Evolutionary conservation across 1,284 basidiomycete genomes (phyloP).

Genomic region (Rhodotorula sp.): DNA sequence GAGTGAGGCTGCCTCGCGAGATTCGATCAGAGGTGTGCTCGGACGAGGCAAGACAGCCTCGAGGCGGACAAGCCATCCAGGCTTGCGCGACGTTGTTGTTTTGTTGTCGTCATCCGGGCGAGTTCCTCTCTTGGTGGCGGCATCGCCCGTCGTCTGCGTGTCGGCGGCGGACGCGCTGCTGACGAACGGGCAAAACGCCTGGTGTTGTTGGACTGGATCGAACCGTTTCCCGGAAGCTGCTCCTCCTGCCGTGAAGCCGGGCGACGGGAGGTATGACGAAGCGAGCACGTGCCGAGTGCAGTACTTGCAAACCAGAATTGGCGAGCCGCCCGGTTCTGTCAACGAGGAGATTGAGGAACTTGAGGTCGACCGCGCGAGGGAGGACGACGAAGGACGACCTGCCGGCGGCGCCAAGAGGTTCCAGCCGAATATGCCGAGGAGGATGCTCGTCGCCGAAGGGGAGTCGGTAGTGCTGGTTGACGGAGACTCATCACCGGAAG

Average conservation of each 20-base stretch:
- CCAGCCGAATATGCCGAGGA: constrained; percentile 31
- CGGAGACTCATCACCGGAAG: background rate
- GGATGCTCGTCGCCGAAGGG: background rate
- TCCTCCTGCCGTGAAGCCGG: background rate
- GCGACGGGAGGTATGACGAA: constrained; percentile 13
- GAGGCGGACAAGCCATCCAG: constrained; percentile 21
- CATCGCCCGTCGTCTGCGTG: background rate
- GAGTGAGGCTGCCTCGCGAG: background rate
- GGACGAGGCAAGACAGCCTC: constrained; percentile 9
- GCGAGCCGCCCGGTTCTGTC: background rate
- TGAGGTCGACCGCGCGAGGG: constrained; percentile 18
- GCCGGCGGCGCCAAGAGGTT: constrained; percentile 1
- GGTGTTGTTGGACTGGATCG: constrained; percentile 17
- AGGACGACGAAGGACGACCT: too few relatives aligned
- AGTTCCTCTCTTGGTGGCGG: background rate
- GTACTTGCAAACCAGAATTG: constrained; percentile 16
- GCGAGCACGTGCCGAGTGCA: constrained; percentile 23
- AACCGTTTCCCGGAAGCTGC: background rate
- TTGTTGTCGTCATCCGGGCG: too few relatives aligned
- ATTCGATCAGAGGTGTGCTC: background rate
- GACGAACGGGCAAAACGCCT: constrained; percentile 26
- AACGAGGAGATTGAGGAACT: constrained; percentile 19
- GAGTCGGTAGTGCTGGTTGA: background rate
- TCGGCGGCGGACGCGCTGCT: background rate
- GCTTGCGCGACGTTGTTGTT: constrained; percentile 1